phyloP scores from a whole-genome alignment of 768 basidiomycete species.

The Antrodiella citrinella region DNA sequence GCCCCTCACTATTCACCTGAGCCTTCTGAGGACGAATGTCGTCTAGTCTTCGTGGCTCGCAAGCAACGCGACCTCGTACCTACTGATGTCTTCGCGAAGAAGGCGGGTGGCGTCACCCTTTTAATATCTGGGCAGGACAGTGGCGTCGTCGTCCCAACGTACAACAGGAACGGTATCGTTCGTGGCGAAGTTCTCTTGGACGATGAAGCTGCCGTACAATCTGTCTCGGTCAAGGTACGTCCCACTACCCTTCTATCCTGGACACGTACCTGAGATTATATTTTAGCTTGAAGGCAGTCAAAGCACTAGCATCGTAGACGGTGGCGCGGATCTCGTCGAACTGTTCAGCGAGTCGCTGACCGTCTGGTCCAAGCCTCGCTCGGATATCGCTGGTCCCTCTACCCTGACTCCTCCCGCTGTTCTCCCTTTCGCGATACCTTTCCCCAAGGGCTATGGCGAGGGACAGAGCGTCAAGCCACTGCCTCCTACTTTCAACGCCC shows the following conservation, averaged over 20 bases:
- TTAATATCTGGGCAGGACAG: slow-evolving; percentile 40
- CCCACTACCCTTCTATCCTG: background rate
- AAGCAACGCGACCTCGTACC: slow-evolving; percentile 13
- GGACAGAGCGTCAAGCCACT: slow-evolving; percentile 25
- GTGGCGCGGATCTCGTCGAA: background rate
- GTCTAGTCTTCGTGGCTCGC: slow-evolving; percentile 40
- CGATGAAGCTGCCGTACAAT: slow-evolving; percentile 27
- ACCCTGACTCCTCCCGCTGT: slow-evolving; percentile 23
- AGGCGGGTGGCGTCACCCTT: slow-evolving; percentile 31
- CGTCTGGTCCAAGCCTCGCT: slow-evolving; percentile 11
- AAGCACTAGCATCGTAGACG: slow-evolving; percentile 10
- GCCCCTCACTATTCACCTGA: slow-evolving; percentile 52
- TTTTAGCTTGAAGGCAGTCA: slow-evolving; percentile 18
- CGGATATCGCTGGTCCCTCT: background rate
- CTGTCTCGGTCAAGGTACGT: slow-evolving; percentile 39
- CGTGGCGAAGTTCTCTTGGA: slow-evolving; percentile 37
- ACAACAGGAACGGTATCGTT: slow-evolving; percentile 35
- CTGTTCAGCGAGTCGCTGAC: slow-evolving; percentile 10
- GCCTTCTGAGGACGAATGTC: slow-evolving; percentile 42
- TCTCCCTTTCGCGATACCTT: slow-evolving; percentile 33
- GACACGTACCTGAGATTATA: background rate
- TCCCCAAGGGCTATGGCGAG: slow-evolving; percentile 41
- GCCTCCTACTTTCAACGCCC: slow-evolving; percentile 40
- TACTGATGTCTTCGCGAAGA: slow-evolving; percentile 35
- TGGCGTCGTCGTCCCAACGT: slow-evolving; percentile 30